A percentile compares a stretch with the other conserved stretches of the same genome.
phyloP scores from a whole-genome alignment of 176 grass and related monocot genomes.

The Zizania latifolia region DNA sequence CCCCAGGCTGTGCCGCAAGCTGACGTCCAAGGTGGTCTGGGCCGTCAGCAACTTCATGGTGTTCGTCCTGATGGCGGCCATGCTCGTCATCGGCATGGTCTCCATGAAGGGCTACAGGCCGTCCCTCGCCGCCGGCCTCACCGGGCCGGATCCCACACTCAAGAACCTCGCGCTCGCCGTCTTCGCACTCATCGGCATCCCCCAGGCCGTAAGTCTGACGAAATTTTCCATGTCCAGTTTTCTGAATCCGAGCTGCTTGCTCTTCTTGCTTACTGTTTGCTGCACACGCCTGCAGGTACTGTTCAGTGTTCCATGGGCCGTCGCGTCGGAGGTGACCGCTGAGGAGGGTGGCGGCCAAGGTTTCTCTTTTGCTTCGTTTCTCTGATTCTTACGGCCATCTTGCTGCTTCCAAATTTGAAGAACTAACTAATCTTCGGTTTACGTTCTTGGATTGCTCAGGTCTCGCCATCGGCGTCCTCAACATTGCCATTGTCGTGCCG shows the following conservation, averaged over 20 bases:
- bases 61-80: slow-evolving; percentile 13
- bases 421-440: background rate
- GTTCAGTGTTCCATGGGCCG: slow-evolving; percentile 44
- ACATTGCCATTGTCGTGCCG: slow-evolving; percentile 49
- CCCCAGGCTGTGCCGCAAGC: slow-evolving; percentile 47
- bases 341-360: slow-evolving; percentile 36
- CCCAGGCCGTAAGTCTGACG: slow-evolving; percentile 38
- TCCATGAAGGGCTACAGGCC: slow-evolving; percentile 39
- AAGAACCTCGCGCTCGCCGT: slow-evolving; percentile 19
- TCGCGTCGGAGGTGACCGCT: slow-evolving; percentile 46
- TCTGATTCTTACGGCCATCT: background rate
- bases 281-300: slow-evolving; percentile 28
- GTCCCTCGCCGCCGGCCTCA: background rate
- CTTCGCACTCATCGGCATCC: slow-evolving; percentile 45
- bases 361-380: background rate
- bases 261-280: background rate
- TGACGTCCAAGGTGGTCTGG: slow-evolving; percentile 49
- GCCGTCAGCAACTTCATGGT: slow-evolving; percentile 42
- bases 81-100: slow-evolving; percentile 26
- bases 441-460: background rate
- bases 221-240: background rate
- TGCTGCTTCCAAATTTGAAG: background rate
- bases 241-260: background rate
- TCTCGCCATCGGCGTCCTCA: slow-evolving; percentile 47
- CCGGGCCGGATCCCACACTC: slow-evolving; percentile 8